Evolutionary conservation across 1,284 basidiomycete species (phyloP).

Genomic region (Filobasidium uniguttulatum): DNA sequence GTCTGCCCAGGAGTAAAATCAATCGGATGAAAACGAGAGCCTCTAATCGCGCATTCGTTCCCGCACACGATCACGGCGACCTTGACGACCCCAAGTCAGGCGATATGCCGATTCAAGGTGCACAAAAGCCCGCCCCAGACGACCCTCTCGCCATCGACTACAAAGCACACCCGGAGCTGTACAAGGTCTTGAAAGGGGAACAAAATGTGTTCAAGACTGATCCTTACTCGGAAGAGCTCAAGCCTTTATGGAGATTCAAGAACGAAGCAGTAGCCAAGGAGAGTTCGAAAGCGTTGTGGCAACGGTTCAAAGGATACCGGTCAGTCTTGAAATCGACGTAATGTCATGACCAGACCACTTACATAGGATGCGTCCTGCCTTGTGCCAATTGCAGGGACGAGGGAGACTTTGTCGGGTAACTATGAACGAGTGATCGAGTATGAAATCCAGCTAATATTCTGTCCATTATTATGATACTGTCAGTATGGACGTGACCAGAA

Average conservation of each 20-base stretch:
- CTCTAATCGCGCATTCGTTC: too few relatives aligned
- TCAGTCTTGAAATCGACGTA: slow-evolving; percentile 1
- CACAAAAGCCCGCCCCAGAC: neutral
- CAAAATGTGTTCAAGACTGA: slow-evolving; percentile 22
- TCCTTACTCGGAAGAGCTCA: slow-evolving; percentile 22
- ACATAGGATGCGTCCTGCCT: too few relatives aligned
- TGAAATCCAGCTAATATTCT: neutral
- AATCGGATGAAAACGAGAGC: too few relatives aligned
- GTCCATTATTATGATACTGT: neutral
- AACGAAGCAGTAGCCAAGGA: slow-evolving; percentile 17
- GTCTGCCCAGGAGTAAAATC: too few relatives aligned
- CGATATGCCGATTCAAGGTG: too few relatives aligned
- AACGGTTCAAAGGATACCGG: slow-evolving; percentile 19
- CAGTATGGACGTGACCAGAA: slow-evolving; percentile 25
- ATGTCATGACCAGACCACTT: neutral
- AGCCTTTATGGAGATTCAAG: slow-evolving; percentile 22
- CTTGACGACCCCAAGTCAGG: too few relatives aligned
- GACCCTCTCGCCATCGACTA: slow-evolving; percentile 8
- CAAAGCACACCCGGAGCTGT: neutral
- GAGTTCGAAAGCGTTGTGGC: slow-evolving; percentile 16
- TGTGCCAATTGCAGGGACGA: slow-evolving; percentile 11
- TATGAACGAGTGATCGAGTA: too few relatives aligned
- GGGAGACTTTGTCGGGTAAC: slow-evolving; percentile 23
- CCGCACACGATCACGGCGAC: too few relatives aligned
- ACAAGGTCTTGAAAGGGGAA: slow-evolving; percentile 9